Evolutionary conservation across 345 rosid species (phyloP), one percentile per base, ranked within the genome.

Genomic region (Boechera retrofracta): DNA sequence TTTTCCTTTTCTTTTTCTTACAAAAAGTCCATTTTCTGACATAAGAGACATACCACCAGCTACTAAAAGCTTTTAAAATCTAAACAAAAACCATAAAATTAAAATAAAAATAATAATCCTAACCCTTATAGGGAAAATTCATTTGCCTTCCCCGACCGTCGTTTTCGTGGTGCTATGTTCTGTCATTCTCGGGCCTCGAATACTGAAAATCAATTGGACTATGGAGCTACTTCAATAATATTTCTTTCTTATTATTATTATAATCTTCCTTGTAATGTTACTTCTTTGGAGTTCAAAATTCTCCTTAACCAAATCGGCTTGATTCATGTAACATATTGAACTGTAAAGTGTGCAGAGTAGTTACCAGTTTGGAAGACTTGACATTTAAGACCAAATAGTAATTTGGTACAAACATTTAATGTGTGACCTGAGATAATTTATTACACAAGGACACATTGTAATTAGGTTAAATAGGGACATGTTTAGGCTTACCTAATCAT

Each of bases 281-380:
- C 65, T 69, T 49, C 7, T 60, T 60, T 44, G 39, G 32, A 77
- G 41, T 61, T 42, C 6, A 77, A 69, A 71, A 64, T 36, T 64
- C 48, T 65, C 56, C 49, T 9, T 57, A 71, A 65, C 77, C 81
- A 57, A 77, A 64, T 72, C 48, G 48, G 81, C 53, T 51, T 71
- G 68, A 71, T 77, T 77, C 49, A 31, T 71, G 59, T 31, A 77
- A 48, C 67, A 48, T 67, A 5, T 5, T 61, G 42, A 62, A 77
- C 44, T 63, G 71, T 69, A 70, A 62, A 64, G 76, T 56, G 62
- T 47, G 47, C 72, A 77, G 61, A 71, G 81, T 71, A 64, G 76
- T 65, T 71, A 77, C 80, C 45, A 64, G 60, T 49, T 77, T 65
- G 77, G 67, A 71, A 57, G 72, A 72, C 68, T 31, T 16, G 62